These are phyloP conservation scores for Fragaria iinumae DNA, from an alignment of 306 rosid species.

Conservation along the genomic window DNA sequence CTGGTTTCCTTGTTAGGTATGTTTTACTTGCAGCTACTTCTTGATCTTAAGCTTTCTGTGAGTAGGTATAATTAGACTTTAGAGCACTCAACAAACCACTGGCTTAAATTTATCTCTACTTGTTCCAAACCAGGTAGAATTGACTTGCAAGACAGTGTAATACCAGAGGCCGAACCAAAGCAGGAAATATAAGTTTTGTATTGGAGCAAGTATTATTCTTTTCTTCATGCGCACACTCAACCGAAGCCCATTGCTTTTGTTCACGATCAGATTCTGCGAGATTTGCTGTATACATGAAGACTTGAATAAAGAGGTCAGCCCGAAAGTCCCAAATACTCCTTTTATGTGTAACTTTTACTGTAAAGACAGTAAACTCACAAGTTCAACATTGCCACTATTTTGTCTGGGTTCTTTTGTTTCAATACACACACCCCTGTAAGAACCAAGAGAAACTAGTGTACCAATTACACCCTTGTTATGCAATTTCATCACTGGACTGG, in stretches of 20 bases:
- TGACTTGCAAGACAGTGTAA: constrained; percentile 72
- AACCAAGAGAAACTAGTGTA: background rate
- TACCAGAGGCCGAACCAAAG: constrained; percentile 75
- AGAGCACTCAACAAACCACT: background rate
- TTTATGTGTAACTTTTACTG: background rate
- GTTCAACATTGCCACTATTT: background rate
- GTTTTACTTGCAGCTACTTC: constrained; percentile 10
- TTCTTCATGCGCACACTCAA: constrained; percentile 22
- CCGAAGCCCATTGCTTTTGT: background rate
- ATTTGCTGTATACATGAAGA: constrained; percentile 3
- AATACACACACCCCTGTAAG: background rate
- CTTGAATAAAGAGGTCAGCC: constrained; percentile 23
- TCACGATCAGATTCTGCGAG: constrained; percentile 15
- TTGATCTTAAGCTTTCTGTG: background rate
- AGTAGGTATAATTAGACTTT: background rate
- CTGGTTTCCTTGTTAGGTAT: constrained; percentile 88
- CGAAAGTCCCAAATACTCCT: constrained; percentile 11
- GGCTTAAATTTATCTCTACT: background rate
- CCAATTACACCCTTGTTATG: background rate
- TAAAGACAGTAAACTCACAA: constrained; percentile 18
- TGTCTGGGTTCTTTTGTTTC: background rate
- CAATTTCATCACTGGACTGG: constrained; percentile 15
- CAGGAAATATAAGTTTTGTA: constrained; percentile 41
- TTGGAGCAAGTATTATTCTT: constrained; percentile 29
- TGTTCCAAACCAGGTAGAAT: constrained; percentile 58